Percentiles rank a stretch among this genome's conserved stretches.
phyloP scores from a whole-genome alignment of 306 rosid genomes.

The Clitoria ternatea region DNA sequence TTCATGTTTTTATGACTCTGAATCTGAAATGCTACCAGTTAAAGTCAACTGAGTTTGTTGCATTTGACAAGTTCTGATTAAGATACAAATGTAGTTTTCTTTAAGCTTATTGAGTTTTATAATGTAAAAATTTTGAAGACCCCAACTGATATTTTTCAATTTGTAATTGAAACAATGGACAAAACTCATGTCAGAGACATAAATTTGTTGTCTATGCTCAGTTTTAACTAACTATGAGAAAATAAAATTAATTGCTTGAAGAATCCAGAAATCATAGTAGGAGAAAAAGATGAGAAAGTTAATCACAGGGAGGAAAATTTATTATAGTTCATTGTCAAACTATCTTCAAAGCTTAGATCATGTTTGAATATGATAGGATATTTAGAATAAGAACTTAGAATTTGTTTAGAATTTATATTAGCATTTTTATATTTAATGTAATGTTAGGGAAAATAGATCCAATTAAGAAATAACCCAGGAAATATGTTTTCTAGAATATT shows the following conservation, averaged over 20 bases:
- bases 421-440: too few species aligned
- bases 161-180: not conserved
- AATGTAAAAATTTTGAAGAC: not conserved
- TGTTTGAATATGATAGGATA: not conserved
- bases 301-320: not conserved
- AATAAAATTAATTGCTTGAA: not conserved
- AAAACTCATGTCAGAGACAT: not conserved
- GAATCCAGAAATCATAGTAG: not conserved
- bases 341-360: not conserved
- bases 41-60: not conserved
- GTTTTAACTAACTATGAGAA: not conserved
- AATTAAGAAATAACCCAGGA: too few species aligned
- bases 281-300: not conserved
- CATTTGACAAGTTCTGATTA: not conserved
- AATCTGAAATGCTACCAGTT: too few species aligned
- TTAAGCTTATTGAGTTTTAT: not conserved
- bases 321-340: not conserved
- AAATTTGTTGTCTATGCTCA: not conserved
- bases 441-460: too few species aligned
- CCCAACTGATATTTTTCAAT: not conserved
- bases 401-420: too few species aligned
- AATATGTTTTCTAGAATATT: too few species aligned
- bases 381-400: too few species aligned
- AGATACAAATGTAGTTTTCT: not conserved
- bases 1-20: too few species aligned